Conservation (phyloP, 352 stramenopile genomes). For the Phytophthora agathidicida region DNA sequence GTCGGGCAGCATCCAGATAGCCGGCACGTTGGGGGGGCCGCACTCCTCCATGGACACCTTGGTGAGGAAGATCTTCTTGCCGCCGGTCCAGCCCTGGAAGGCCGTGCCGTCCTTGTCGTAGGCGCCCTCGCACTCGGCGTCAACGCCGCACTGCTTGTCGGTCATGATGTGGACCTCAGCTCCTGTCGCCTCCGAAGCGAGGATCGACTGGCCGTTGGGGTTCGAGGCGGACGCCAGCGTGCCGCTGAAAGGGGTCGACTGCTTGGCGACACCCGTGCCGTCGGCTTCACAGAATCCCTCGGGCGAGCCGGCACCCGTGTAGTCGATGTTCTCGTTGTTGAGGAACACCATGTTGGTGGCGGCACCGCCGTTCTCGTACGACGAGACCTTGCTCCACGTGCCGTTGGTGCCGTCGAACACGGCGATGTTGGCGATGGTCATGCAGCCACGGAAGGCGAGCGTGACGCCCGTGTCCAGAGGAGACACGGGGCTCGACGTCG, state of each 20-base stretch:
- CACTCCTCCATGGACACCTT: conserved; percentile 67
- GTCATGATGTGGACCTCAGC: conserved; percentile 82
- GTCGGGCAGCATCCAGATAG: conserved; percentile 78
- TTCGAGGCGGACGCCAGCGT: conserved; percentile 54
- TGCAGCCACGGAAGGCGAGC: conserved; percentile 65
- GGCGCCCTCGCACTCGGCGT: conserved; percentile 61
- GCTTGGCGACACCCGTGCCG: conserved; percentile 46
- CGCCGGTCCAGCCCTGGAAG: conserved; percentile 67
- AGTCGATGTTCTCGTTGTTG: conserved; percentile 88
- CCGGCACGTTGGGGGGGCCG: conserved; percentile 57
- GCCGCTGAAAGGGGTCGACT: conserved; percentile 55
- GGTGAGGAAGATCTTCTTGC: conserved; percentile 81
- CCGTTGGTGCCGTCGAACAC: conserved; percentile 69
- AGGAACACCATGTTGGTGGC: conserved; percentile 80
- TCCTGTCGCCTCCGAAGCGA: conserved; percentile 66
- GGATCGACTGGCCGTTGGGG: conserved; percentile 45
- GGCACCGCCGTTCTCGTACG: conserved; percentile 55
- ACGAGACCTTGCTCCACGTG: conserved; percentile 64
- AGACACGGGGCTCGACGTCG: conserved; percentile 49
- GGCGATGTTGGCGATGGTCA: conserved; percentile 75
- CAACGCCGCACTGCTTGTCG: conserved; percentile 56
- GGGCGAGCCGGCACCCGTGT: conserved; percentile 51
- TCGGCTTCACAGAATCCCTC: conserved; percentile 67
- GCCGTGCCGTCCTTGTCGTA: conserved; percentile 77
- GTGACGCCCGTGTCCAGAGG: conserved; percentile 73